These are phyloP conservation scores for Candida anutae DNA, from an alignment of 1,139 yeast species.

Conservation along the genomic window DNA sequence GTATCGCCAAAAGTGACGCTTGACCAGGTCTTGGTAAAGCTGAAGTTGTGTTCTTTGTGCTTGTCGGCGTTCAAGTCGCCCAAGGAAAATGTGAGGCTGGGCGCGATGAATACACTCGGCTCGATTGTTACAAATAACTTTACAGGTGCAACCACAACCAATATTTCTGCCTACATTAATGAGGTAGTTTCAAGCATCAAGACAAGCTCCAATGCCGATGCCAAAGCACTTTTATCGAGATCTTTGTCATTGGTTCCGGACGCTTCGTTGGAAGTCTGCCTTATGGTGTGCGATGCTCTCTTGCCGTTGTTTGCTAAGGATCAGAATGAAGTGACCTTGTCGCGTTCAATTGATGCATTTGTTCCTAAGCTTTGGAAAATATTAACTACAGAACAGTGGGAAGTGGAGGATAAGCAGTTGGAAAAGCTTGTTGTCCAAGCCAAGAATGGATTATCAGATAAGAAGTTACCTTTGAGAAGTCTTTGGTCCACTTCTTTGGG, in stretches of 20 bases:
- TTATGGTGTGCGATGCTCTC: slow-evolving; percentile 35
- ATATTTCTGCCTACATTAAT: slow-evolving; percentile 23
- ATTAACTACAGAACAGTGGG: slow-evolving; percentile 3
- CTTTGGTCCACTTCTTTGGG: slow-evolving; percentile 61
- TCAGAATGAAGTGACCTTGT: slow-evolving; percentile 60
- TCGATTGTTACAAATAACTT: slow-evolving; percentile 14
- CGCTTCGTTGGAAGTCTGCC: slow-evolving; percentile 6
- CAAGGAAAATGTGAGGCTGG: slow-evolving; percentile 53
- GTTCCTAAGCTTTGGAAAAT: slow-evolving; percentile 30
- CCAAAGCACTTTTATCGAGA: slow-evolving; percentile 33
- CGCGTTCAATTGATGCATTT: slow-evolving; percentile 43
- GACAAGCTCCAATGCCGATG: slow-evolving; percentile 59
- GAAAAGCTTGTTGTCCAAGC: slow-evolving; percentile 24
- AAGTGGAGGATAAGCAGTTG: slow-evolving; percentile 7
- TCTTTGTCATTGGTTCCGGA: slow-evolving; percentile 6
- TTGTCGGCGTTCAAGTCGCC: slow-evolving; percentile 63
- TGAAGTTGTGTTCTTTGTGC: slow-evolving; percentile 54
- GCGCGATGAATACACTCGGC: slow-evolving; percentile 39
- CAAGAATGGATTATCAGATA: slow-evolving; percentile 53
- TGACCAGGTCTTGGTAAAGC: slow-evolving; percentile 20
- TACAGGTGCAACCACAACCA: slow-evolving; percentile 9
- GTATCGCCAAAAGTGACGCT: slow-evolving; percentile 17
- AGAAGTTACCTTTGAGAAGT: slow-evolving; percentile 54
- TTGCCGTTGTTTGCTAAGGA: slow-evolving; percentile 58
- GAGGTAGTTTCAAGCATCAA: slow-evolving; percentile 55